Base-by-base conservation (phyloP, 768 basidiomycete genomes). In the Trametes elegans region DNA sequence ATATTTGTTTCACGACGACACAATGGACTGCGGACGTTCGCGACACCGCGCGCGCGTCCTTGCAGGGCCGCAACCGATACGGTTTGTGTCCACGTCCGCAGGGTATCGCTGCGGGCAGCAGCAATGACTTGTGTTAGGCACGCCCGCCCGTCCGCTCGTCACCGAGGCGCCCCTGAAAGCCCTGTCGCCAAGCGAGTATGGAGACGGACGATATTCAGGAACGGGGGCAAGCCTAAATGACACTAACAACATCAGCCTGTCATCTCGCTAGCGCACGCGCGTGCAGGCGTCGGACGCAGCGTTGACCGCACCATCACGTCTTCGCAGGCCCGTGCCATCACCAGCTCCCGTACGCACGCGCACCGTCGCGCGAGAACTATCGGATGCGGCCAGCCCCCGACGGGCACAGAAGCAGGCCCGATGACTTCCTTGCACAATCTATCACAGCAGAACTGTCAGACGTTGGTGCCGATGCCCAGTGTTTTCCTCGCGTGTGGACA, bases 361-460 rank as follows among this genome's bases (percentile, higher is more conserved):
- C 40, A 21, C n/a, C 42, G 24, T 38, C 42, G 51, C 38, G 29
- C 26, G 29, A 27, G 31, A 14, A 29, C 19, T 8, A 7, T 4
- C 26, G 38, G 29, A 26, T 43, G 41, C 41, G 16, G 7, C 21
- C 26, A 32, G 9, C n/a, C 8, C 26, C 24, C 11, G 29, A 14
- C 13, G 14, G 3, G 49, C 16, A 23, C 19, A 13, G 19, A 26
- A 26, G 35, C 42, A 43, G 42, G 42, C 45, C 36, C 26, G 14
- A 44, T 44, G 51, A 53, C 51, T 34, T 44, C 27, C n/a, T 29
- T 35, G 42, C 51, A 53, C 51, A 53, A 53, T 53, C 51, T 44
- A 53, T 53, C 51, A 53, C 26, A 14, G 16, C 11, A n/a, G n/a
- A n/a, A 27, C 18, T 53, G 51, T 53, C 51, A 53, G 51, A n/a